Percentiles rank a stretch among this genome's conserved stretches.
Evolutionary conservation across 2,329 filamentous ascomycete genomes (phyloP).

Genomic region (Phialocephala sp.): DNA sequence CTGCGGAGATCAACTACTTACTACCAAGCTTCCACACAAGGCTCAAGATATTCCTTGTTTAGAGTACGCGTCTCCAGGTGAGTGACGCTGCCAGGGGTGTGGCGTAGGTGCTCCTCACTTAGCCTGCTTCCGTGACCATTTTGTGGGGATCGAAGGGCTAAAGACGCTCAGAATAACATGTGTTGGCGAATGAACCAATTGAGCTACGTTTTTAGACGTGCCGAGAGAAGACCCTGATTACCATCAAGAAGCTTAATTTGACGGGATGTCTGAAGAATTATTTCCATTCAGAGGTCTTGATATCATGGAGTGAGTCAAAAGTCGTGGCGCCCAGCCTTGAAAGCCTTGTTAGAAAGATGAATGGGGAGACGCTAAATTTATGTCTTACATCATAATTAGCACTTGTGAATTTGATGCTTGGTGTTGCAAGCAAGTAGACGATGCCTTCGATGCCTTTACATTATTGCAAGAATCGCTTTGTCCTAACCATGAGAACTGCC

Average conservation of each 20-base stretch:
- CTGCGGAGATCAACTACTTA: background rate
- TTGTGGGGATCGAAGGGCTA: background rate
- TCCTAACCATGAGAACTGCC: too few relatives aligned
- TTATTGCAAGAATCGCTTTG: too few relatives aligned
- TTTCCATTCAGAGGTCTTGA: background rate
- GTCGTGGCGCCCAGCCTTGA: background rate
- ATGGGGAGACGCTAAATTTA: background rate
- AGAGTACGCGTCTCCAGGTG: background rate
- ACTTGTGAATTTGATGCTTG: too few relatives aligned
- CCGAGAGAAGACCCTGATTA: background rate
- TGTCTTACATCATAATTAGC: too few relatives aligned
- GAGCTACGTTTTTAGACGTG: background rate
- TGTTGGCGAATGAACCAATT: background rate
- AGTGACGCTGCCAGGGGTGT: conserved; percentile 7
- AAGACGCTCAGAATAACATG: background rate
- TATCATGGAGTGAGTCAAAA: background rate
- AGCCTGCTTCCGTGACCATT: background rate
- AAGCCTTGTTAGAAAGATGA: background rate
- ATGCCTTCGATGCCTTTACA: too few relatives aligned
- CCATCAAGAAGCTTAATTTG: background rate
- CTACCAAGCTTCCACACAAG: conserved; percentile 1
- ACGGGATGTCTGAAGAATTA: background rate
- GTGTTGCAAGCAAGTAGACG: too few relatives aligned
- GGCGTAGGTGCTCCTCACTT: background rate
- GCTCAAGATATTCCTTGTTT: background rate